Evolutionary conservation across 2,329 filamentous ascomycete species (phyloP).

Genomic region (Arthrobotrys sinensis): DNA sequence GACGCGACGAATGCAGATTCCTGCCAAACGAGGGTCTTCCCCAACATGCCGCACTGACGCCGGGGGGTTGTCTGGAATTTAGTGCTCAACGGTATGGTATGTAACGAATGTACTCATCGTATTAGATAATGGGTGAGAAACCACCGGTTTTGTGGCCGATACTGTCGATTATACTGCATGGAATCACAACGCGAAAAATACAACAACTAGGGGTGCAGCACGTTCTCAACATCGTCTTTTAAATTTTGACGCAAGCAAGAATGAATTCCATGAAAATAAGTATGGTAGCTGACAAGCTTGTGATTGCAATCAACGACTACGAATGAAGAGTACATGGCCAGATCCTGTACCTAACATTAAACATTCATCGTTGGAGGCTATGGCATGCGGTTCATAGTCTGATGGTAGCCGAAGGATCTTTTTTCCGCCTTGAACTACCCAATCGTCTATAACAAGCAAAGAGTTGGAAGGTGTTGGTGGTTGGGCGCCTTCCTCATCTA

Average conservation of each 20-base stretch:
- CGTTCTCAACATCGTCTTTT: no score
- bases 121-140: no score
- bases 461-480: neutral
- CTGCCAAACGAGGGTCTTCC: neutral
- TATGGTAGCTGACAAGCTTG: no score
- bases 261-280: no score
- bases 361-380: neutral
- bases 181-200: no score
- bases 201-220: no score
- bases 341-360: neutral
- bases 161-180: no score
- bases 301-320: neutral
- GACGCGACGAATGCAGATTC: neutral
- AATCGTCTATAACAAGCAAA: neutral
- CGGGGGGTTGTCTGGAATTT: neutral
- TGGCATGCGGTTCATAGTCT: neutral
- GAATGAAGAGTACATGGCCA: neutral
- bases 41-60: slow-evolving; percentile 8
- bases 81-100: neutral
- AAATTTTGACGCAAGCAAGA: no score
- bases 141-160: no score
- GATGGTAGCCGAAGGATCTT: neutral
- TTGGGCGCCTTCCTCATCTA: neutral
- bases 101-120: no score
- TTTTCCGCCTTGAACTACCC: neutral